Evolutionary conservation across 495 filamentous ascomycete genomes (phyloP).

Genomic region (Xylaria cubensis): DNA sequence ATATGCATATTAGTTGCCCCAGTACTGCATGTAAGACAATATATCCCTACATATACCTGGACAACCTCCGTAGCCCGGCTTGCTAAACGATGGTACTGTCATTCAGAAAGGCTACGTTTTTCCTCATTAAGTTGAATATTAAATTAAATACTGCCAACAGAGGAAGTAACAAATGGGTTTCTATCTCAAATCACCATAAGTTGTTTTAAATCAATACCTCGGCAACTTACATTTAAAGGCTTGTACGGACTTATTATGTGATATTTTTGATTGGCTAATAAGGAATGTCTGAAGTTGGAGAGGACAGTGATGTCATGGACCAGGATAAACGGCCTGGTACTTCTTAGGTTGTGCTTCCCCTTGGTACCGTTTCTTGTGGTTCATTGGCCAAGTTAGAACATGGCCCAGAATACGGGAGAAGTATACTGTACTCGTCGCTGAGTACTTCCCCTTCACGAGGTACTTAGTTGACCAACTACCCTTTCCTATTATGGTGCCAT

Average conservation of each 20-base stretch:
- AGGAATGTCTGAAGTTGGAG: background rate
- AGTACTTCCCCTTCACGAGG: background rate
- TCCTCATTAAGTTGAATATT: background rate
- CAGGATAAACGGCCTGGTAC: background rate
- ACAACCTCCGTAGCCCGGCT: background rate
- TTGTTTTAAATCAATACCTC: background rate
- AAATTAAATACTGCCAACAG: background rate
- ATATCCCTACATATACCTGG: too few relatives aligned
- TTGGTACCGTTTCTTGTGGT: background rate
- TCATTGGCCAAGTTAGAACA: background rate
- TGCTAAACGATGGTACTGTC: background rate
- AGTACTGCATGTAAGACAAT: too few relatives aligned
- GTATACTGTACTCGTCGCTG: background rate
- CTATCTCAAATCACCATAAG: background rate
- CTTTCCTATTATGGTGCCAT: constrained; percentile 15
- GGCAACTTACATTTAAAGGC: background rate
- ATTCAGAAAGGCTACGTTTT: background rate
- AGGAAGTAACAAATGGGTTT: background rate
- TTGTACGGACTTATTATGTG: background rate
- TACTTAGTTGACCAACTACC: constrained; percentile 2
- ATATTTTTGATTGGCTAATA: background rate
- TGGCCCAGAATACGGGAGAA: background rate
- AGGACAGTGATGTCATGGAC: constrained; percentile 17
- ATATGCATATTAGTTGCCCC: too few relatives aligned
- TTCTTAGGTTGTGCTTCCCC: background rate